A percentile compares a stretch with the other conserved stretches of the same genome.
Evolutionary conservation across 345 rosid genomes (phyloP).

Genomic region (Murraya koenigii): DNA sequence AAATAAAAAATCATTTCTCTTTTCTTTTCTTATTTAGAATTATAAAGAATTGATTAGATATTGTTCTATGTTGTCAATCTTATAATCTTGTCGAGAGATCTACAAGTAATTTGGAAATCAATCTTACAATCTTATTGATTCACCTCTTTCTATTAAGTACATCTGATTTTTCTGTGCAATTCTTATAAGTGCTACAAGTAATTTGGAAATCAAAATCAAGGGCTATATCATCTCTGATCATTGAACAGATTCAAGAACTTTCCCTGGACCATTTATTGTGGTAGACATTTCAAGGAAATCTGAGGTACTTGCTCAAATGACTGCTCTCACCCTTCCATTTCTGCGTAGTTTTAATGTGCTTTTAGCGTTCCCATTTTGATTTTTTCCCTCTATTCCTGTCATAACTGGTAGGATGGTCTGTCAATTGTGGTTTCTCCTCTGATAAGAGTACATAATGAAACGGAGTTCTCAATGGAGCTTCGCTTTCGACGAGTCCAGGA

Average conservation of each 20-base stretch:
- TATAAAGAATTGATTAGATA: neutral
- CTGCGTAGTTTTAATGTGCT: constrained; percentile 2
- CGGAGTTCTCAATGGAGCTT: constrained; percentile 71
- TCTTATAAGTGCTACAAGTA: neutral
- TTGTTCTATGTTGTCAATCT: neutral
- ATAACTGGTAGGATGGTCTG: constrained; percentile 65
- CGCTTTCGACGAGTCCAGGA: constrained; percentile 70
- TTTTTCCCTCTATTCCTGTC: neutral
- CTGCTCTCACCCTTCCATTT: constrained; percentile 5
- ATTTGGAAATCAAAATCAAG: constrained; percentile 9
- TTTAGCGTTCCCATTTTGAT: constrained; percentile 1
- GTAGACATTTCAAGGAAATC: constrained; percentile 61
- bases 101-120: too few species aligned
- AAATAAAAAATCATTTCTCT: neutral
- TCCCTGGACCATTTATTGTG: constrained; percentile 86
- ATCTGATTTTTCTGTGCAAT: neutral
- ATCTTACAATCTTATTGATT: neutral
- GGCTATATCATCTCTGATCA: constrained; percentile 8
- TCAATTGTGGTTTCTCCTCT: constrained; percentile 82
- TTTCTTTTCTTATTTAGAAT: neutral
- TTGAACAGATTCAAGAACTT: constrained; percentile 72
- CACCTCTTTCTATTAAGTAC: neutral
- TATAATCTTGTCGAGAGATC: neutral
- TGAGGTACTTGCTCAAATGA: constrained; percentile 51
- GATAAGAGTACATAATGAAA: constrained; percentile 77